phyloP scores from a whole-genome alignment of 179 eudicot species.

The Patellifolia procumbens region DNA sequence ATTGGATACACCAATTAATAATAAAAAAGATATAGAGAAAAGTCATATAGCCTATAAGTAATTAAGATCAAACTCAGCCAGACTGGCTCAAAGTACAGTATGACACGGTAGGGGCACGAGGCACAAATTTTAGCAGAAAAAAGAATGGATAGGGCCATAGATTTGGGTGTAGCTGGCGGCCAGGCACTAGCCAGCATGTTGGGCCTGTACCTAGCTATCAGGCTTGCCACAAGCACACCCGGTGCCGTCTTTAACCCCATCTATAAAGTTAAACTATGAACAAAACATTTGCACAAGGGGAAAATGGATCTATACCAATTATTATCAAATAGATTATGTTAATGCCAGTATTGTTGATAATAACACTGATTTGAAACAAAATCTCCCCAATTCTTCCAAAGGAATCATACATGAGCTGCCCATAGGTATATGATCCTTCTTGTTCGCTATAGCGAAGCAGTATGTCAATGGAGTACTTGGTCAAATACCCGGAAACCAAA shows the following conservation, averaged over 20 bases:
- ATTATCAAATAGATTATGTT: slow-evolving; percentile 43
- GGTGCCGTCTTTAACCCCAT: not conserved
- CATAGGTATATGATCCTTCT: slow-evolving; percentile 40
- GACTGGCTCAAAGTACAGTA: no score
- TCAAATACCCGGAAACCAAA: slow-evolving; percentile 36
- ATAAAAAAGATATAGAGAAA: not conserved
- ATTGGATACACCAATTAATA: not conserved
- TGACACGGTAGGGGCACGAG: no score
- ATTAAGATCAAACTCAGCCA: no score
- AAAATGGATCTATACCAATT: slow-evolving; percentile 31
- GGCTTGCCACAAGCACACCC: no score
- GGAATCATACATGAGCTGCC: slow-evolving; percentile 42
- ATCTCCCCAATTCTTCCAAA: slow-evolving; percentile 44
- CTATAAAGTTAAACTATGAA: not conserved
- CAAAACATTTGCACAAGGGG: not conserved
- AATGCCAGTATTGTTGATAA: slow-evolving; percentile 39
- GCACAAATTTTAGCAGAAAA: no score
- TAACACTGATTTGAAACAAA: slow-evolving; percentile 39
- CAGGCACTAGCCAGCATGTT: no score
- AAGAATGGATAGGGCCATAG: no score
- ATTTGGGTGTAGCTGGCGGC: no score
- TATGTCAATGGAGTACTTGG: slow-evolving; percentile 43
- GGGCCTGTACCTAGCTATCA: no score
- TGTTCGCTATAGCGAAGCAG: slow-evolving; percentile 40
- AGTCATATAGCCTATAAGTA: no score